Evolutionary conservation across 306 rosid species (phyloP).

Genomic region (Ziziphus jujuba): DNA sequence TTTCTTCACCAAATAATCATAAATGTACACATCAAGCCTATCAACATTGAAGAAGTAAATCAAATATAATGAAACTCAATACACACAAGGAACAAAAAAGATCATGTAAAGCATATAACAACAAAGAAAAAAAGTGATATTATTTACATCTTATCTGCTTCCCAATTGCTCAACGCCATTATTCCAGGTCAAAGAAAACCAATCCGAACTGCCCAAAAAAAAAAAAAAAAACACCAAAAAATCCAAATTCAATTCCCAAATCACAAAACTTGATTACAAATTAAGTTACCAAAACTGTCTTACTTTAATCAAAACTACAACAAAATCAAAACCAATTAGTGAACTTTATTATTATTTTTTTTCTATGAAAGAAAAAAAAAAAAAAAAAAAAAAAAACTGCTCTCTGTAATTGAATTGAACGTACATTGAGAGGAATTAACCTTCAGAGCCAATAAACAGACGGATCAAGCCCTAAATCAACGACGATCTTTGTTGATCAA

Average conservation of each 20-base stretch:
- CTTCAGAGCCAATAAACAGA: constrained; percentile 35
- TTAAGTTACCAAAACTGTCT: not conserved
- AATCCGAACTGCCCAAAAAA: constrained; percentile 40
- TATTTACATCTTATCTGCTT: constrained; percentile 91
- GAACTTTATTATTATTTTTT: not conserved
- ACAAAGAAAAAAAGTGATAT: constrained; percentile 1
- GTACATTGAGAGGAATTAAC: constrained; percentile 38
- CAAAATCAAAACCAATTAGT: not conserved
- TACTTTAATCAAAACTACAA: constrained; percentile 7
- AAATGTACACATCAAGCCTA: constrained; percentile 96
- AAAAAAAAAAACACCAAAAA: constrained; percentile 4
- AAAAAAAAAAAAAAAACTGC: no score
- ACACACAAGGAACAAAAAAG: not conserved
- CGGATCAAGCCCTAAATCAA: constrained; percentile 61
- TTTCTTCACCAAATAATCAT: constrained; percentile 92
- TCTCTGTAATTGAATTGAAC: constrained; percentile 9
- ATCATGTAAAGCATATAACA: not conserved
- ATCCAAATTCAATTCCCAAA: constrained; percentile 19
- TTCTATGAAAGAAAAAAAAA: not conserved
- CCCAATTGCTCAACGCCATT: constrained; percentile 97
- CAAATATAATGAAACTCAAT: not conserved
- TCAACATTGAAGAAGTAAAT: not conserved
- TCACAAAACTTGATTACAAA: constrained; percentile 3
- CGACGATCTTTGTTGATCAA: constrained; percentile 39
- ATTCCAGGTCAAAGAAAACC: constrained; percentile 24